Evolutionary conservation across 2,329 filamentous ascomycete species (phyloP).

Genomic region (Alternaria brassicicola): DNA sequence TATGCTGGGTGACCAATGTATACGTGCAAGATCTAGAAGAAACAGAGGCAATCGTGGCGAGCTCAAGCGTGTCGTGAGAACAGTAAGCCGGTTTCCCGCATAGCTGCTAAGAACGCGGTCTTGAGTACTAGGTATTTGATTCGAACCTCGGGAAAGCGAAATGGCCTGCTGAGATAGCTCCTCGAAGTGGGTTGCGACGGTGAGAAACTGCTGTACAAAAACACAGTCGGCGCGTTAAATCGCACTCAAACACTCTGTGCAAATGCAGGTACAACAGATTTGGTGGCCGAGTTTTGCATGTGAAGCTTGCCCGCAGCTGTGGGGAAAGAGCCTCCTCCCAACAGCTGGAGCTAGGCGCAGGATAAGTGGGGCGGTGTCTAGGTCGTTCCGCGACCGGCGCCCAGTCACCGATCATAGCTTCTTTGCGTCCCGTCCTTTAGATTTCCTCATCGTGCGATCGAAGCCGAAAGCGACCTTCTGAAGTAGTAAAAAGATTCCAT

Average conservation of each 20-base stretch:
- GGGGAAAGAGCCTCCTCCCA: constrained; percentile 4
- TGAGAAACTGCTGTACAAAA: neutral
- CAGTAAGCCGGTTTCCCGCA: neutral
- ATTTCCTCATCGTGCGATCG: neutral
- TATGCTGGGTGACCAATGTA: too few relatives aligned
- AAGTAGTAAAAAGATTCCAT: neutral
- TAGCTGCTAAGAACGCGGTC: neutral
- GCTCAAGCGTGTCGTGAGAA: neutral
- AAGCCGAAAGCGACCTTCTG: neutral
- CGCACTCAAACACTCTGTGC: neutral
- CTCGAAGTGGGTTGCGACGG: neutral
- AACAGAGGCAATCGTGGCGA: too few relatives aligned
- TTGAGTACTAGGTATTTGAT: neutral
- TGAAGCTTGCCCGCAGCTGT: constrained; percentile 5
- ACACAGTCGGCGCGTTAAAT: neutral
- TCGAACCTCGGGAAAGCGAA: neutral
- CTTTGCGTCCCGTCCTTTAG: constrained; percentile 5
- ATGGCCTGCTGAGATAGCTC: neutral
- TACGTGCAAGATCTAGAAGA: too few relatives aligned
- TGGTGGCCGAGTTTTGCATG: neutral
- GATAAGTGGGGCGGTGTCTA: constrained; percentile 3
- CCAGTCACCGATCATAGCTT: constrained; percentile 9
- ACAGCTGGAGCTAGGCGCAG: neutral
- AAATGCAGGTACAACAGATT: neutral
- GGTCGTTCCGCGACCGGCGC: constrained; percentile 3